Base-by-base conservation (phyloP, 495 filamentous ascomycete genomes). In the Entonaema liquescens region DNA sequence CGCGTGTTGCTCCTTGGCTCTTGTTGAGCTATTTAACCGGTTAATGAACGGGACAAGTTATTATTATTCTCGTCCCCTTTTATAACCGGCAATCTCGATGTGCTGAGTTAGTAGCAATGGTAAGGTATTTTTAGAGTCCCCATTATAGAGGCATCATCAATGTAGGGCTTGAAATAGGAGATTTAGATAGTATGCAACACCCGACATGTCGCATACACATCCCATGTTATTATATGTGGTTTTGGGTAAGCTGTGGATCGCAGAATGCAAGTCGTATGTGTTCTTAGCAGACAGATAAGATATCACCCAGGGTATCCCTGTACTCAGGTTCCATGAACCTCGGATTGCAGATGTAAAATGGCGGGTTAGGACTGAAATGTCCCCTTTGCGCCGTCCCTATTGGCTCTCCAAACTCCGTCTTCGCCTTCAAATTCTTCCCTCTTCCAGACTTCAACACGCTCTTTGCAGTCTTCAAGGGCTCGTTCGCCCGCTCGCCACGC, bases 391-490 rank as follows among this genome's bases (percentile, higher is more conserved):
- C 92, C 89, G 82, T 97, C 94, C 74, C 91, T 81, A 84, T 98
- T 98, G 65, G 91, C 93, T 83, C 94, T 90, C 95, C 95, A 98
- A 58, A 97, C 88, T 50, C 86, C 87, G 58, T 92, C 93, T 63
- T 88, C 89, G 11, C 85, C 90, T 19, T 79, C 88, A 87, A 98
- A 98, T 74, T 92, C 90, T 84, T 99, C 95, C 76, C 87, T 83
- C 82, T 99, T 99, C 95, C 95, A 99, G 54, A 99, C 90, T 86
- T 99, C 95, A 42, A 91, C 91, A 65, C 84, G 86, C 73, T 86
- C 88, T 82, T 99, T 99, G 73, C 91, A 93, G 74, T 84, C 81
- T 85, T 98, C 95, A 71, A 99, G 81, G 40, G 93, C 90, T 82
- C 95, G 93, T 83, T 98, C 95, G 0, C 93, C 95, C 0, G 89